Evolutionary conservation across 495 filamentous ascomycete species (phyloP).

Genomic region (Neurospora intermedia): DNA sequence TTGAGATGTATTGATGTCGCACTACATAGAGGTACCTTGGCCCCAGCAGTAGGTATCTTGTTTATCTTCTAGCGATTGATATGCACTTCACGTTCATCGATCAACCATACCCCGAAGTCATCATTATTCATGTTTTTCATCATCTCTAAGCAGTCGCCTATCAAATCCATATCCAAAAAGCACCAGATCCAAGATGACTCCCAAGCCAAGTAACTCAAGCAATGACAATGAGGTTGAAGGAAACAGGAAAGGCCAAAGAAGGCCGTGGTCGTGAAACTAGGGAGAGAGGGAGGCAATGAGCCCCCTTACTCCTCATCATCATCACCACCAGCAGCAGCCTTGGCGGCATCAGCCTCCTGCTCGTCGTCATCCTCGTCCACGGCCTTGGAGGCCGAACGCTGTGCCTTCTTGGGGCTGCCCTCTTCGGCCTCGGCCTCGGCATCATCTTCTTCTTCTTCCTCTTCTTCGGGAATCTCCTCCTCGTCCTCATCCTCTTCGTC

Average conservation of each 20-base stretch:
- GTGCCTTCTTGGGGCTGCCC: neutral
- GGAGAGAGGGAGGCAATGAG: neutral
- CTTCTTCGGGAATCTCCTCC: conserved; percentile 18
- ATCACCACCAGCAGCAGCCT: conserved; percentile 19
- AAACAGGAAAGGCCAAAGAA: neutral
- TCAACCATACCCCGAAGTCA: neutral
- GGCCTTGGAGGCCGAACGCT: conserved; percentile 20
- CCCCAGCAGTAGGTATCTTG: neutral
- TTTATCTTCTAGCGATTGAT: neutral
- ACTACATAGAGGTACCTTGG: neutral
- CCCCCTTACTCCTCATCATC: conserved; percentile 24
- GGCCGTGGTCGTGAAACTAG: neutral
- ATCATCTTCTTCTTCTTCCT: conserved; percentile 19
- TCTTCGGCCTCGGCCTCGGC: conserved; percentile 16
- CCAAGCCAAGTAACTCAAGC: neutral
- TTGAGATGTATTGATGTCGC: neutral
- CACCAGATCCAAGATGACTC: neutral
- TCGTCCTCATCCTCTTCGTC: conserved; percentile 26
- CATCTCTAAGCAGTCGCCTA: neutral
- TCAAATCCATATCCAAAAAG: neutral
- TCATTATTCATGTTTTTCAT: neutral
- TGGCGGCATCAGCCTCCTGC: conserved; percentile 6
- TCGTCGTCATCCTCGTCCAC: conserved; percentile 20
- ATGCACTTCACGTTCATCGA: neutral
- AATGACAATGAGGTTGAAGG: neutral